Evolutionary conservation across 176 grass and related monocot genomes (phyloP).

Genomic region (Tuctoria greenei): DNA sequence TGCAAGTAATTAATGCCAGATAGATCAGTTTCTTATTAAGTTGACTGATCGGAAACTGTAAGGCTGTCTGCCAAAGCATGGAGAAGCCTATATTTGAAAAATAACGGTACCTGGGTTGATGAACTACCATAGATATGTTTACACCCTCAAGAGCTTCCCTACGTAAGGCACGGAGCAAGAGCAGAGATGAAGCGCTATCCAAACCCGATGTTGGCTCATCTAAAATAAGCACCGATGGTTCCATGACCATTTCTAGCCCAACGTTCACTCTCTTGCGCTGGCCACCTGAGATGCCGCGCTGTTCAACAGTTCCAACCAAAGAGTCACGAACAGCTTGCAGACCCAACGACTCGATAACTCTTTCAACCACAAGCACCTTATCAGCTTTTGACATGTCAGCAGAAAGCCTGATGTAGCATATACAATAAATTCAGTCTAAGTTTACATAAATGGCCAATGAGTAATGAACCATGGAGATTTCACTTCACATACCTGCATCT

Average conservation of each 20-base stretch:
- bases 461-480: neutral
- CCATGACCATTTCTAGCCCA: conserved; percentile 96
- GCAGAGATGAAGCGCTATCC: conserved; percentile 83
- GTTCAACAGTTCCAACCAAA: conserved; percentile 82
- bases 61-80: neutral
- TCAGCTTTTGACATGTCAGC: conserved; percentile 81
- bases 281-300: conserved; percentile 89
- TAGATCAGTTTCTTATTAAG: neutral
- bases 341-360: conserved; percentile 80
- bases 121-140: conserved; percentile 90
- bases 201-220: conserved; percentile 92
- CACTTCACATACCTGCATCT: conserved; percentile 67
- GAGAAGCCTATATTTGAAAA: conserved; percentile 19
- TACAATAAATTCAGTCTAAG: conserved; percentile 17
- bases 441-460: conserved; percentile 1
- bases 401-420: conserved; percentile 52
- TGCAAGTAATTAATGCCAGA: conserved; percentile 33
- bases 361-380: conserved; percentile 89
- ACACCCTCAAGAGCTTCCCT: conserved; percentile 90
- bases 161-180: conserved; percentile 70
- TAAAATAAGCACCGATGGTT: conserved; percentile 77
- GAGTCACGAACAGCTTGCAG: conserved; percentile 82
- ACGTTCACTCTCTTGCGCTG: conserved; percentile 94
- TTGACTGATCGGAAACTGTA: neutral
- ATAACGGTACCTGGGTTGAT: conserved; percentile 76